Evolutionary conservation across 768 basidiomycete species (phyloP).

Genomic region (Tricholoma terreum): DNA sequence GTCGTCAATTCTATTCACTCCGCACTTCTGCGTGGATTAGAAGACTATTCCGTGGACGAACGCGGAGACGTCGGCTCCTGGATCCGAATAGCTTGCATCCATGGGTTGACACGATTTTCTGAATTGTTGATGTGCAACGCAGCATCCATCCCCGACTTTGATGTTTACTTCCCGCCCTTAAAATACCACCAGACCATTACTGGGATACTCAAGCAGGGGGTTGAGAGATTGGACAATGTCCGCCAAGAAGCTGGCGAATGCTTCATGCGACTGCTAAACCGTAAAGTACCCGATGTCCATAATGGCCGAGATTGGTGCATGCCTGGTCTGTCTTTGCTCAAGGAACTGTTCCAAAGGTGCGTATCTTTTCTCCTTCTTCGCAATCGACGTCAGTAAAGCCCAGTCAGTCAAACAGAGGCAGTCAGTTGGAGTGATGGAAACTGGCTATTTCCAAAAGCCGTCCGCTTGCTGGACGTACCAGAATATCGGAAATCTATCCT

Average conservation of each 20-base stretch:
- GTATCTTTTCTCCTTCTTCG: conserved; percentile 13
- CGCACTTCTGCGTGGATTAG: conserved; percentile 65
- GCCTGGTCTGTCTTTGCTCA: conserved; percentile 43
- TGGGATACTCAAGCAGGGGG: conserved; percentile 82
- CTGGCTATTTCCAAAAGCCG: conserved; percentile 74
- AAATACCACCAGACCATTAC: conserved; percentile 57
- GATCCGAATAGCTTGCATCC: conserved; percentile 79
- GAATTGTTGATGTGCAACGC: conserved; percentile 49
- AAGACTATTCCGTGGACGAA: conserved; percentile 91
- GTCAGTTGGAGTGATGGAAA: conserved; percentile 66
- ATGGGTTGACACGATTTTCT: conserved; percentile 55
- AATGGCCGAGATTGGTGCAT: conserved; percentile 50
- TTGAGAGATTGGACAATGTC: conserved; percentile 89
- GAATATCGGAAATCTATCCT: conserved; percentile 63
- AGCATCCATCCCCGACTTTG: conserved; percentile 40
- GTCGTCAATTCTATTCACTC: conserved; percentile 48
- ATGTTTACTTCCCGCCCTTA: conserved; percentile 56
- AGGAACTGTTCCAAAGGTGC: conserved; percentile 53
- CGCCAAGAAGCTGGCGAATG: conserved; percentile 74
- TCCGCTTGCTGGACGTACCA: conserved; percentile 59
- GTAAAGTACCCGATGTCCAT: conserved; percentile 41
- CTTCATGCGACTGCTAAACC: conserved; percentile 48
- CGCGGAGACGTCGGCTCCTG: conserved; percentile 97
- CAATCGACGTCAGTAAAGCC: conserved; percentile 7
- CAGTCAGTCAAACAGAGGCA: conserved; percentile 37